Evolutionary conservation across 306 rosid genomes (phyloP).

Genomic region (Prunus padus): DNA sequence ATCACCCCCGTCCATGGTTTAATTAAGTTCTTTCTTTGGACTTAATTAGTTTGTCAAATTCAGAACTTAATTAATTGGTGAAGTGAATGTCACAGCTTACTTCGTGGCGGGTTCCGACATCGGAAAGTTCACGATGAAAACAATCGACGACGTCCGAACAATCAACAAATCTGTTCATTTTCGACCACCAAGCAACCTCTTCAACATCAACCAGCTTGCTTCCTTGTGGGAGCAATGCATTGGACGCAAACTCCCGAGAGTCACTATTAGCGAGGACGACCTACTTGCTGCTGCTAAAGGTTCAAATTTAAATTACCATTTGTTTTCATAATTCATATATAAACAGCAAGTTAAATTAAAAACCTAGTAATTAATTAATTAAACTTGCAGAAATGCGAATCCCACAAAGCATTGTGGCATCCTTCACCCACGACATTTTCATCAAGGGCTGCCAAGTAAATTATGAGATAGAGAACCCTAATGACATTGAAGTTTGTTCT

Average conservation of each 20-base stretch:
- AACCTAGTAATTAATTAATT: background rate
- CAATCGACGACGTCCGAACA: constrained; percentile 39
- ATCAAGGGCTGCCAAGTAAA: constrained; percentile 58
- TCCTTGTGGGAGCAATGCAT: constrained; percentile 52
- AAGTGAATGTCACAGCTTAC: constrained; percentile 36
- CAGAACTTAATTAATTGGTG: background rate
- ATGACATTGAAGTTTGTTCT: constrained; percentile 38
- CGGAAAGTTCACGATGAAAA: constrained; percentile 51
- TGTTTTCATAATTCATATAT: too few species aligned
- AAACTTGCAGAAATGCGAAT: constrained; percentile 32
- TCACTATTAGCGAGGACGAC: constrained; percentile 36
- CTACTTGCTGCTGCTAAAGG: constrained; percentile 55
- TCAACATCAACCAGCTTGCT: constrained; percentile 50
- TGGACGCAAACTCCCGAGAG: constrained; percentile 46
- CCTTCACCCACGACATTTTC: constrained; percentile 59
- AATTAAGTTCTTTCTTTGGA: too few species aligned
- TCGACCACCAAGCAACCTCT: constrained; percentile 40
- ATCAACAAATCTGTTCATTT: constrained; percentile 52
- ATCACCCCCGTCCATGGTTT: too few species aligned
- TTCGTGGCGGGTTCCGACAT: constrained; percentile 53
- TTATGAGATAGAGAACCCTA: constrained; percentile 28
- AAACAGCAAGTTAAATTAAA: background rate
- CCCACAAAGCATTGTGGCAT: constrained; percentile 52
- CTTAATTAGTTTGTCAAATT: background rate
- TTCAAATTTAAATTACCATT: background rate